Base-by-base conservation (phyloP, 2,329 filamentous ascomycete genomes). In the Colletotrichum lupini region DNA sequence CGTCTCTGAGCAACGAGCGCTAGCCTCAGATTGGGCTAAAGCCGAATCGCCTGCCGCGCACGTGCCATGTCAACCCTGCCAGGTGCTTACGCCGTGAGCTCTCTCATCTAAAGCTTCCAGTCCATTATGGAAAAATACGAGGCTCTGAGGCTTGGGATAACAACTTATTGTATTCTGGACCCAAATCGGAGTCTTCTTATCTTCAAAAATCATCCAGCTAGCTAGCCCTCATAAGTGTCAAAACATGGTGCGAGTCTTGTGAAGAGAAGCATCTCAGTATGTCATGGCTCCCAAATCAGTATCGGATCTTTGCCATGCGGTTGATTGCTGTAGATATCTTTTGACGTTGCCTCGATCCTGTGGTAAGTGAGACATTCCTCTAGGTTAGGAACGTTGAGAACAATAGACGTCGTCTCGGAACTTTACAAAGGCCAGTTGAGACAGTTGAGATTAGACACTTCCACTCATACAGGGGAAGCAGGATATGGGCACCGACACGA, bases 1-100 rank as follows among this genome's bases (percentile, higher is more conserved):
- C 30, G 46, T 63, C 37, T 71, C 63, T 63, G 58, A 35, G 71
- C 32, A 71, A 58, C 53, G 14, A 49, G 28, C 66, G 69, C 68
- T 75, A 69, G 55, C 37, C 63, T 52, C 5, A 1, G 14, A 24
- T 11, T 26, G 56, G 65, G 16, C 55, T 68, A 64, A 68, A 60
- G 14, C 71, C 14, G 22, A 5, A 1, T 53, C 28, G 67, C 67
- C 67, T 19, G 19, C 2, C 2, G 59, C 24, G 67, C 67, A 66
- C 71, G 71, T 66, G 67, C 67, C 70, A 24, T 24, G 4, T 67
- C 46, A 35, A 11, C 19, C 63, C 57, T 71, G 56, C 35, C 16
- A 42, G 16, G 37, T 42, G 16, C 16, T 19, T 12, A 35, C 11
- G 32, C 32, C 4, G 32, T 42, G 37, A 42, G 37, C 37, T 42